A percentile compares a stretch with the other conserved stretches of the same genome.
Evolutionary conservation across 1,284 basidiomycete genomes (phyloP).

Genomic region (Tylopilus sp.): DNA sequence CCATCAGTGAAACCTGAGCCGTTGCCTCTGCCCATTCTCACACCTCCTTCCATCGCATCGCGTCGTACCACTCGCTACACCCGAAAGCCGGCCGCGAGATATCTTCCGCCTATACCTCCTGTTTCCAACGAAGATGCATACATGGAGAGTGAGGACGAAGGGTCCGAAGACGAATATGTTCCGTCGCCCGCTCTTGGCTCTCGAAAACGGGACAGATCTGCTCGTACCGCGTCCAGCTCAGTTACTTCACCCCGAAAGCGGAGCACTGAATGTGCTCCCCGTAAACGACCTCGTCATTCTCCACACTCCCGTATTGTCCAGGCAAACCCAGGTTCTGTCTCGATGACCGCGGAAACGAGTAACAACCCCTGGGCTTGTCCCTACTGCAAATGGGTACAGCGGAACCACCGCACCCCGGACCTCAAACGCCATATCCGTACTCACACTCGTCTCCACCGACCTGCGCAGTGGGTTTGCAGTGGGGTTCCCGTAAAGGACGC

Average conservation of each 20-base stretch:
- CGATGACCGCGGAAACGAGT: constrained; percentile 19
- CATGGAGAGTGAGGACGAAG: constrained; percentile 29
- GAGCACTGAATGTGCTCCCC: constrained; percentile 6
- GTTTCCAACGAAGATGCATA: constrained; percentile 20
- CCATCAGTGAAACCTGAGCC: not conserved
- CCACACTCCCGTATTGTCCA: constrained; percentile 42
- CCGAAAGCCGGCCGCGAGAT: constrained; percentile 8
- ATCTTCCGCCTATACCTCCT: not conserved
- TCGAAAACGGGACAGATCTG: constrained; percentile 24
- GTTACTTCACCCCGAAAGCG: constrained; percentile 7
- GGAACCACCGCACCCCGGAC: constrained; percentile 46
- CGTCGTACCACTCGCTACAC: constrained; percentile 14
- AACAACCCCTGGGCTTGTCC: constrained; percentile 34
- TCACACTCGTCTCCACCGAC: constrained; percentile 38
- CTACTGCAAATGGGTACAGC: constrained; percentile 33
- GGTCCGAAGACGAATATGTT: constrained; percentile 33
- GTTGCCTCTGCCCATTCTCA: not conserved
- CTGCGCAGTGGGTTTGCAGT: constrained; percentile 34
- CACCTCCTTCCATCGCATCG: constrained; percentile 2
- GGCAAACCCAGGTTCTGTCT: constrained; percentile 14
- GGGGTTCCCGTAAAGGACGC: constrained; percentile 42
- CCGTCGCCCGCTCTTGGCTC: constrained; percentile 25
- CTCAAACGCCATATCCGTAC: constrained; percentile 51
- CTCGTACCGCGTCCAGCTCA: constrained; percentile 1
- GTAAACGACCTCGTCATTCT: constrained; percentile 33